These are phyloP conservation scores for Adansonia digitata DNA, from an alignment of 345 rosid genomes.

Conservation along the genomic window DNA sequence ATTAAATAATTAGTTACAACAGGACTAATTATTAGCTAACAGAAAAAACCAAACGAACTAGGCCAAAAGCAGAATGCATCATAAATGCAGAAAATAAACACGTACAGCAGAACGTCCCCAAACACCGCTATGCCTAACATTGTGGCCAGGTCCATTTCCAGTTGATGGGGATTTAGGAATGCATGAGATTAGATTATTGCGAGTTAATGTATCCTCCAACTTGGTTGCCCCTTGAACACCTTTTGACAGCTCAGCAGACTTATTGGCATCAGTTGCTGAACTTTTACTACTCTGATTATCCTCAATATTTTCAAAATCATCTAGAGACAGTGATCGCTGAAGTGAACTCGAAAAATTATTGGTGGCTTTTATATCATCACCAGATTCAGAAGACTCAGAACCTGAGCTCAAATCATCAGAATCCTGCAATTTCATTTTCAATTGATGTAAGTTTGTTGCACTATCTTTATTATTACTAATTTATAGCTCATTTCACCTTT, in stretches of 20 bases:
- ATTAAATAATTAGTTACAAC: slow-evolving; percentile 1
- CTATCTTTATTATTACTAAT: neutral
- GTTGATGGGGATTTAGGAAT: slow-evolving; percentile 35
- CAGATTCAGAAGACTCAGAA: slow-evolving; percentile 34
- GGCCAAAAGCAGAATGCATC: slow-evolving; percentile 3
- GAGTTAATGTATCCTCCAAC: slow-evolving; percentile 24
- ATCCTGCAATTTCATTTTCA: slow-evolving; percentile 36
- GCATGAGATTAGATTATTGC: slow-evolving; percentile 23
- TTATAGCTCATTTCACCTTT: neutral
- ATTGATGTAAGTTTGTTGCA: neutral
- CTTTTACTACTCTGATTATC: slow-evolving; percentile 23
- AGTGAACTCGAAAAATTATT: slow-evolving; percentile 32
- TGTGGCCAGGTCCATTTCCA: slow-evolving; percentile 34
- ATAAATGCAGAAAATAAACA: slow-evolving; percentile 17
- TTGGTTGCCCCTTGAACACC: slow-evolving; percentile 26
- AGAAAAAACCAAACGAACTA: slow-evolving; percentile 14
- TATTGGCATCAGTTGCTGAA: slow-evolving; percentile 11
- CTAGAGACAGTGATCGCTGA: slow-evolving; percentile 25
- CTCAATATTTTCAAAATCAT: slow-evolving; percentile 25
- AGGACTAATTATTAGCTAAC: neutral
- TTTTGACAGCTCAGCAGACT: slow-evolving; percentile 25
- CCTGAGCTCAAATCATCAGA: slow-evolving; percentile 30
- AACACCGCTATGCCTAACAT: slow-evolving; percentile 24
- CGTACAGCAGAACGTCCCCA: slow-evolving; percentile 84
- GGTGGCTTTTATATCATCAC: slow-evolving; percentile 21